A percentile compares a stretch with the other conserved stretches of the same genome.
Evolutionary conservation across 1,284 basidiomycete genomes (phyloP).

Genomic region (Cutaneotrichosporon dermatis): DNA sequence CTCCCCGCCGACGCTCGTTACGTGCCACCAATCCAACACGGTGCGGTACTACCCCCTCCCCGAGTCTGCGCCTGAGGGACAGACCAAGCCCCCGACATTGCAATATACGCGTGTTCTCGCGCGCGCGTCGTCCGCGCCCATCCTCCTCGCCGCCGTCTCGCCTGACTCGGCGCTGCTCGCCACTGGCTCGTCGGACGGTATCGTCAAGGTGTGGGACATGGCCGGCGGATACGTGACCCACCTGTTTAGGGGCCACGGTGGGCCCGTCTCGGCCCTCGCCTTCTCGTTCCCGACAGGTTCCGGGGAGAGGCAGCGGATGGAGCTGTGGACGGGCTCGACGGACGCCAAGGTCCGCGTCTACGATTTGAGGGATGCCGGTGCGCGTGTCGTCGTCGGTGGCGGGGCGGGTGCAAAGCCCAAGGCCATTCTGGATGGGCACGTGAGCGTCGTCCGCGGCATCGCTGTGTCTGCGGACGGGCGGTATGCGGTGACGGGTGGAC

Average conservation of each 20-base stretch:
- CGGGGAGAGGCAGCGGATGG: constrained; percentile 55
- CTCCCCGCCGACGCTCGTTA: constrained; percentile 50
- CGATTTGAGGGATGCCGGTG: constrained; percentile 64
- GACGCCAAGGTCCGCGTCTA: constrained; percentile 87
- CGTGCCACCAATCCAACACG: constrained; percentile 52
- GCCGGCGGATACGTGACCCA: constrained; percentile 85
- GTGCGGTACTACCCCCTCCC: constrained; percentile 53
- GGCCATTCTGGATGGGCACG: constrained; percentile 80
- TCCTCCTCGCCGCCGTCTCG: constrained; percentile 78
- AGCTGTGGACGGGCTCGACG: constrained; percentile 80
- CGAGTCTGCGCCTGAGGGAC: constrained; percentile 17
- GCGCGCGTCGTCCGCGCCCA: constrained; percentile 84
- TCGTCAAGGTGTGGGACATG: constrained; percentile 96
- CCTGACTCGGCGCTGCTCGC: constrained; percentile 89
- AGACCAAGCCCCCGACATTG: constrained; percentile 44
- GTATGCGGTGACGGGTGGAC: constrained; percentile 80
- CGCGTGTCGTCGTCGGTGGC: constrained; percentile 51
- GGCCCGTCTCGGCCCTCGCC: constrained; percentile 81
- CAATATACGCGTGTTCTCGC: constrained; percentile 64
- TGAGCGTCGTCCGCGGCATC: constrained; percentile 81
- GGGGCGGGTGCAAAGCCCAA: constrained; percentile 59
- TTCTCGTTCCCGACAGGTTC: constrained; percentile 64
- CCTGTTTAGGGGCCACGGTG: constrained; percentile 92
- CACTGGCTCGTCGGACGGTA: constrained; percentile 90
- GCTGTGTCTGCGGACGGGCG: constrained; percentile 77